These are phyloP conservation scores for Immersiporthe knoxdaviesiana DNA, from an alignment of 2,329 filamentous ascomycete species.

Conservation along the genomic window DNA sequence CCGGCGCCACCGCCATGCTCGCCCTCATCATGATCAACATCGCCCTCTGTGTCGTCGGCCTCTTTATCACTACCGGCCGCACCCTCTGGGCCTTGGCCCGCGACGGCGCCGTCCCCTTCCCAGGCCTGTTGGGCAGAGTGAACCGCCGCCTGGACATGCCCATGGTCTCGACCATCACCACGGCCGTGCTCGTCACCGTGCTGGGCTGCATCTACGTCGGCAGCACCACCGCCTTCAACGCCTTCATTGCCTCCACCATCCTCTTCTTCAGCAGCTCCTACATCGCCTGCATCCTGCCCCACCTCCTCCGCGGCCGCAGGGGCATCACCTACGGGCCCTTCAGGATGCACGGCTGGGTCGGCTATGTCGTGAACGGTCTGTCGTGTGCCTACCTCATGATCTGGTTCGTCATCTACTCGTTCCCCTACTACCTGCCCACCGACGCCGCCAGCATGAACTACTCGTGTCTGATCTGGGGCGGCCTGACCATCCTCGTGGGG, in stretches of 20 bases:
- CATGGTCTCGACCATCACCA: constrained; percentile 53
- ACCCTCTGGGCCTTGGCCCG: constrained; percentile 47
- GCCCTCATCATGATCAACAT: constrained; percentile 45
- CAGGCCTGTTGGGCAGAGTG: constrained; percentile 37
- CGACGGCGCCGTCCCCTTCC: constrained; percentile 44
- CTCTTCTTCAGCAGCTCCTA: constrained; percentile 55
- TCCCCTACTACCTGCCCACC: constrained; percentile 50
- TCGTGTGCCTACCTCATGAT: constrained; percentile 58
- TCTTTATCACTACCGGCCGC: constrained; percentile 45
- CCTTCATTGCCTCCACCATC: constrained; percentile 60
- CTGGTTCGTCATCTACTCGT: constrained; percentile 65
- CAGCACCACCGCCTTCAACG: constrained; percentile 68
- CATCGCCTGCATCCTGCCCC: constrained; percentile 64
- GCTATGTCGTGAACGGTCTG: constrained; percentile 51
- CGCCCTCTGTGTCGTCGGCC: constrained; percentile 40
- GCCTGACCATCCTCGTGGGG: constrained; percentile 43
- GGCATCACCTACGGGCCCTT: constrained; percentile 59
- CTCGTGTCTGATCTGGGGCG: constrained; percentile 48
- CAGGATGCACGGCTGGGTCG: constrained; percentile 49
- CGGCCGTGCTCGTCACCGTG: constrained; percentile 49
- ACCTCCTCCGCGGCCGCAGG: constrained; percentile 50
- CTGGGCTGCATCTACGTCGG: constrained; percentile 68
- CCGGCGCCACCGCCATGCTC: constrained; percentile 55
- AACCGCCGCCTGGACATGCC: constrained; percentile 41
- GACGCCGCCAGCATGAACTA: constrained; percentile 54